phyloP scores from a whole-genome alignment of 305 asterid species.

The Fraxinus ornus region DNA sequence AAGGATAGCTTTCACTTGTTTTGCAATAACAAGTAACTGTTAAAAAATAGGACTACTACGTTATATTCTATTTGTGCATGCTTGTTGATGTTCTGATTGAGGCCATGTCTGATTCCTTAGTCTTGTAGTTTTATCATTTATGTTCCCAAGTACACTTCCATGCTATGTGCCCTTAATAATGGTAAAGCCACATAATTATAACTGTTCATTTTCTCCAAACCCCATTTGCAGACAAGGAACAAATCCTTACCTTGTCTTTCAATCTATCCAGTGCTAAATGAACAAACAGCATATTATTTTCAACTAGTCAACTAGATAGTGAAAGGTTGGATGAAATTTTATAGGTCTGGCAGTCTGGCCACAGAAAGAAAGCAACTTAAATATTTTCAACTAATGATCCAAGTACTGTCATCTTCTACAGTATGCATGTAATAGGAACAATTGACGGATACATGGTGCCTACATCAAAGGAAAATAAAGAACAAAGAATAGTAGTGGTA shows the following conservation, averaged over 20 bases:
- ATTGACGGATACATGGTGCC: constrained; percentile 4
- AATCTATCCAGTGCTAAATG: neutral
- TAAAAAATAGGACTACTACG: neutral
- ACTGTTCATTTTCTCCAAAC: constrained; percentile 11
- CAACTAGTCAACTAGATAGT: neutral
- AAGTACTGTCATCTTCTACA: constrained; percentile 9
- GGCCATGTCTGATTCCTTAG: constrained; percentile 18
- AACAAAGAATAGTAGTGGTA: constrained; percentile 19
- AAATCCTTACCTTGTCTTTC: neutral
- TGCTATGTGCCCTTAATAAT: constrained; percentile 4
- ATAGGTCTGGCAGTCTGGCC: constrained; percentile 3
- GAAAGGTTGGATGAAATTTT: neutral
- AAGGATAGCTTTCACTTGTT: neutral
- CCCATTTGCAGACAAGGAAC: neutral
- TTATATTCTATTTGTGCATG: neutral
- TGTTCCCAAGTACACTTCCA: constrained; percentile 20
- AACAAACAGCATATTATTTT: neutral
- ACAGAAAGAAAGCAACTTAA: neutral
- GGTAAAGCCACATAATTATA: neutral
- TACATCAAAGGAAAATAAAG: constrained; percentile 12
- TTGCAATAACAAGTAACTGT: neutral
- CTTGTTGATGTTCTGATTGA: constrained; percentile 9
- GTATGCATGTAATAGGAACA: constrained; percentile 11
- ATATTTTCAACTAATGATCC: neutral
- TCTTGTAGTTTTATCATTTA: neutral